These are phyloP conservation scores for Alternaria atra DNA, from an alignment of 2,329 filamentous ascomycete species.

Conservation along the genomic window DNA sequence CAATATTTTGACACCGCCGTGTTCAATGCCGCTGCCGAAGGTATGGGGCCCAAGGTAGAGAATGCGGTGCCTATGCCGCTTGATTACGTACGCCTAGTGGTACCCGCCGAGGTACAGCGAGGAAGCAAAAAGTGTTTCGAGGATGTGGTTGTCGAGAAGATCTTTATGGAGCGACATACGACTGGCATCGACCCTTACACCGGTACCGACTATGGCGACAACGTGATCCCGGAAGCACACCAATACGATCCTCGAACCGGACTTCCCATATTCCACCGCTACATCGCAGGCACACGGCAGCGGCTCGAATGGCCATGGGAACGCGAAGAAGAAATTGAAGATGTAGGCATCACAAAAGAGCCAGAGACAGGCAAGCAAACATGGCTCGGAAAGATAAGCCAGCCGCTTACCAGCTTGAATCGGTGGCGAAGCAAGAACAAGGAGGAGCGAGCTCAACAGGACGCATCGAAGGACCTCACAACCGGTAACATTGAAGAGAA, in stretches of 20 bases:
- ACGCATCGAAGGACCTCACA: constrained; percentile 2
- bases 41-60: constrained; percentile 56
- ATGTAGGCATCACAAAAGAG: constrained; percentile 13
- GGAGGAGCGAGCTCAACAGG: constrained; percentile 7
- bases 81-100: constrained; percentile 80
- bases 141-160: constrained; percentile 61
- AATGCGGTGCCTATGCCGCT: constrained; percentile 70
- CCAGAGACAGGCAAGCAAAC: constrained; percentile 19
- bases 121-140: constrained; percentile 62
- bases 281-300: constrained; percentile 46
- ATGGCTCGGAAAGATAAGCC: constrained; percentile 26
- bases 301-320: constrained; percentile 47
- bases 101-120: constrained; percentile 65
- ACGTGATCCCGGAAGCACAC: constrained; percentile 38
- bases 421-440: constrained; percentile 24
- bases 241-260: constrained; percentile 43
- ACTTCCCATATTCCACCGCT: constrained; percentile 45
- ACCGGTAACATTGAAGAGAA: constrained; percentile 8
- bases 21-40: constrained; percentile 36
- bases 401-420: constrained; percentile 29
- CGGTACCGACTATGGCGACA: constrained; percentile 36
- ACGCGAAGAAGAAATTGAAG: constrained; percentile 19
- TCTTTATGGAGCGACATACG: constrained; percentile 44
- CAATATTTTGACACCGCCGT: constrained; percentile 54
- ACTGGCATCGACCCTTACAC: constrained; percentile 45